Base-by-base conservation (phyloP, 2,329 filamentous ascomycete genomes). In the Biscogniauxia sp. region DNA sequence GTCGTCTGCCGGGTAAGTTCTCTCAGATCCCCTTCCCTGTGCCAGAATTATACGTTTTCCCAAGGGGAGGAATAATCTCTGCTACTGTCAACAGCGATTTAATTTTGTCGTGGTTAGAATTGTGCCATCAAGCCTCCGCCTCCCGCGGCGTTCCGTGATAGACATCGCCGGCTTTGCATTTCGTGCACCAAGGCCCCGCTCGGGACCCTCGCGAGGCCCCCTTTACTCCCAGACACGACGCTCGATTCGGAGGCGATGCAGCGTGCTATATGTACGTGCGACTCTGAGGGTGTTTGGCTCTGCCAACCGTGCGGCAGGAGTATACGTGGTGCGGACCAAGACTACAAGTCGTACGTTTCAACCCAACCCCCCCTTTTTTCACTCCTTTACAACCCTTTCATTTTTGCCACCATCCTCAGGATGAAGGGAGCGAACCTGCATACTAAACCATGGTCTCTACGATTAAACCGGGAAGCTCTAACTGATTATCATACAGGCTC, bases 91-190 rank as follows among this genome's bases (percentile, higher is more conserved):
- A 54, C 13, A 19, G 28, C 28, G 6, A 32, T 32, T 45, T 63
- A 20, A 60, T 37, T 54, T 20, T 37, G 19, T n/a, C 51, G 32
- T 8, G 20, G 15, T 56, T 74, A 96, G 92, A 98, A 98, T 69
- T 98, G 94, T 76, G 88, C 89, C 5, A 89, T 92, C 70, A 97
- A 97, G 75, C 87, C 90, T 0, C 92, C 92, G 0, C 85, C 89
- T 2, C 80, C 83, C 1, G 79, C 82, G 32, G 82, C 86, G 20
- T 81, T 96, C 45, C 87, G 86, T 51, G 85, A 89, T 63, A 88
- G 94, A 49, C 89, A 96, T 73, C 90, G 94, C 55, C 86, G 94
- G 20, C 83, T 97, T 3, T 97, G 94, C 73, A 82, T 82, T 7
- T 82, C 86, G 9, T 97, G 94, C 73, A 83, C 86, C 28, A 88